phyloP scores from a whole-genome alignment of 192 early-diverging fungal genomes.

The Entomortierella lignicola region DNA sequence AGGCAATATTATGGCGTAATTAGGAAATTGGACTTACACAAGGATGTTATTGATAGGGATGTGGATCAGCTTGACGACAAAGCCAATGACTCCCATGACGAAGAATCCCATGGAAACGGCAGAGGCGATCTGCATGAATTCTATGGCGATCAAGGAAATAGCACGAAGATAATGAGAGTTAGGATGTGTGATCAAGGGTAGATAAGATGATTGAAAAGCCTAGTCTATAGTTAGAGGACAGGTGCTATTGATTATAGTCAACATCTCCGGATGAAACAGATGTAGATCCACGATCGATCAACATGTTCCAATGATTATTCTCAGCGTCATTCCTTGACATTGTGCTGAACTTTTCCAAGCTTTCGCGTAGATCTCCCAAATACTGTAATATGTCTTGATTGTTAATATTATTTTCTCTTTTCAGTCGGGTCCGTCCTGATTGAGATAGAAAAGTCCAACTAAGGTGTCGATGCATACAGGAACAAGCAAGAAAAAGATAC shows the following conservation, averaged over 20 bases:
- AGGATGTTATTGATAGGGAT: constrained; percentile 99
- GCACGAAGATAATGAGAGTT: neutral
- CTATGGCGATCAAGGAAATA: constrained; percentile 56
- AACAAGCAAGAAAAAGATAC: neutral
- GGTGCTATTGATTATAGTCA: neutral
- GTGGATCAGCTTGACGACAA: constrained; percentile 99
- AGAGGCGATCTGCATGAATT: constrained; percentile 93
- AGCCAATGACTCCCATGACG: constrained; percentile 97
- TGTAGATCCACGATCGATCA: neutral
- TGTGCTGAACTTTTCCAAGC: too few relatives aligned
- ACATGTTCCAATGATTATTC: too few relatives aligned
- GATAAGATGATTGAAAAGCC: too few relatives aligned
- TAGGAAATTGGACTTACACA: constrained; percentile 64
- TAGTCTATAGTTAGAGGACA: neutral
- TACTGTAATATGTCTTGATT: too few relatives aligned
- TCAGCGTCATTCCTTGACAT: neutral
- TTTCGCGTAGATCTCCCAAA: too few relatives aligned
- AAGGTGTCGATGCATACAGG: neutral
- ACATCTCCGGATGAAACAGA: neutral
- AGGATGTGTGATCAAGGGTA: neutral
- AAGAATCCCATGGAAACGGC: constrained; percentile 96
- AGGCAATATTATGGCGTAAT: too few relatives aligned
- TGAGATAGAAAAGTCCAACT: too few relatives aligned
- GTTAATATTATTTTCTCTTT: too few relatives aligned
- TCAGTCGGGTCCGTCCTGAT: too few relatives aligned